These are phyloP conservation scores for Camellia granthamiana DNA, from an alignment of 148 eudicot genomes.

Conservation along the genomic window DNA sequence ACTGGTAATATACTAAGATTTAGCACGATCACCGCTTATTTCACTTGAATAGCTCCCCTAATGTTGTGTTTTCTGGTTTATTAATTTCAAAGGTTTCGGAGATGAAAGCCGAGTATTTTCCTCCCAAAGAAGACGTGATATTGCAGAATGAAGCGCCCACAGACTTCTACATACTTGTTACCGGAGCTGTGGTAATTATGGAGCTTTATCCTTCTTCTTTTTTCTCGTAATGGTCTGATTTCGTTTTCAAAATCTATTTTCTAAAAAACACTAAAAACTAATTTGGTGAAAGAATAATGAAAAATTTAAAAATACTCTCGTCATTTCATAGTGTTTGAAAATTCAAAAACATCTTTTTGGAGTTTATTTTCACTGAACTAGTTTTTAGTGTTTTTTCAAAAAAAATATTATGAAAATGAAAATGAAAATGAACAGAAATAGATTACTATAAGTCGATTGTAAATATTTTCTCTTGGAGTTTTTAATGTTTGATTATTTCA, in stretches of 20 bases:
- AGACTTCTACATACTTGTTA: conserved; percentile 75
- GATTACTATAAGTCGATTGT: not conserved
- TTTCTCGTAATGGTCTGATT: not conserved
- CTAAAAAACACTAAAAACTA: no score
- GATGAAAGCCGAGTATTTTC: conserved; percentile 88
- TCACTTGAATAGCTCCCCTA: not conserved
- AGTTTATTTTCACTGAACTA: no score
- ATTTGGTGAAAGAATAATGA: no score
- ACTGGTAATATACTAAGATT: conserved; percentile 51
- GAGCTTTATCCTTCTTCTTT: not conserved
- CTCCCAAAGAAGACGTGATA: conserved; percentile 36
- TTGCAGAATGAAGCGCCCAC: conserved; percentile 70
- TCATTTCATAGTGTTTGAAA: not conserved
- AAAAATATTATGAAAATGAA: no score
- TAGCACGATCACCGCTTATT: not conserved
- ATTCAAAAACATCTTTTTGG: no score
- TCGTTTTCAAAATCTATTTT: not conserved
- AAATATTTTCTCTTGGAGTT: not conserved
- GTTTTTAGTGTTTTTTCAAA: no score
- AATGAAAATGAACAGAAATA: no score
- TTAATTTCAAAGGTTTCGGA: conserved; percentile 61
- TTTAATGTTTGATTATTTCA: conserved; percentile 14
- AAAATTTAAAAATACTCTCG: no score
- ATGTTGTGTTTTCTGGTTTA: not conserved
- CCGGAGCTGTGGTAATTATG: conserved; percentile 68